Evolutionary conservation across 257 asterid genomes (phyloP).

Genomic region (Fraxinus anomala): DNA sequence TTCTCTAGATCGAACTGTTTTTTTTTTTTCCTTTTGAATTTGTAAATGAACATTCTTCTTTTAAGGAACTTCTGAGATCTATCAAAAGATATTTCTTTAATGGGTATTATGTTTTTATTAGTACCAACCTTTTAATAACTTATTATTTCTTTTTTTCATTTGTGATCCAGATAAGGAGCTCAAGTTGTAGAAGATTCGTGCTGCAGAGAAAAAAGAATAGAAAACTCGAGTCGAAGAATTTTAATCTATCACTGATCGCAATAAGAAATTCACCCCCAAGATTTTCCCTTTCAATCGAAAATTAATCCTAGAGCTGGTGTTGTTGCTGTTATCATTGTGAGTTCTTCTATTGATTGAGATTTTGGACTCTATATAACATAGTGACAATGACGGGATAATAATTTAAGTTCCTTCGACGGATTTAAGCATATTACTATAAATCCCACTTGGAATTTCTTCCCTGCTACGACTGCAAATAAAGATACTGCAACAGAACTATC

Average conservation of each 20-base stretch:
- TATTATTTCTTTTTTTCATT: constrained; percentile 1
- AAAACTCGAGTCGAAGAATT: constrained; percentile 5
- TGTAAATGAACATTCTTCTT: background rate
- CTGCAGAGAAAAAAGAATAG: constrained; percentile 15
- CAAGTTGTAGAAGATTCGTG: constrained; percentile 27
- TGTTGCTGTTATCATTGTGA: constrained; percentile 25
- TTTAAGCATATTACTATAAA: constrained; percentile 9
- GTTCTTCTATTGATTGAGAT: constrained; percentile 16
- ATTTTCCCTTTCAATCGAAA: constrained; percentile 23
- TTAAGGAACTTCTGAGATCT: constrained; percentile 38
- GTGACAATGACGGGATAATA: constrained; percentile 4
- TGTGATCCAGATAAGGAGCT: constrained; percentile 35
- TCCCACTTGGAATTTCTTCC: constrained; percentile 19
- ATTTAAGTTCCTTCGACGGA: constrained; percentile 17
- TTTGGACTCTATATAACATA: background rate
- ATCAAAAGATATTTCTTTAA: constrained; percentile 4
- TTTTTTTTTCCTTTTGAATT: background rate
- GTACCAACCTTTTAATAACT: constrained; percentile 9
- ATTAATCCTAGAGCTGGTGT: constrained; percentile 19
- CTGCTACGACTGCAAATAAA: constrained; percentile 18
- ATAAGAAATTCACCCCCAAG: constrained; percentile 20
- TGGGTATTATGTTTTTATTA: constrained; percentile 15
- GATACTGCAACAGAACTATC: constrained; percentile 24
- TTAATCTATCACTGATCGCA: constrained; percentile 24
- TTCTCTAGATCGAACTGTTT: constrained; percentile 45